Evolutionary conservation across 2,329 filamentous ascomycete species (phyloP).

Genomic region (Fusarium chuoi): DNA sequence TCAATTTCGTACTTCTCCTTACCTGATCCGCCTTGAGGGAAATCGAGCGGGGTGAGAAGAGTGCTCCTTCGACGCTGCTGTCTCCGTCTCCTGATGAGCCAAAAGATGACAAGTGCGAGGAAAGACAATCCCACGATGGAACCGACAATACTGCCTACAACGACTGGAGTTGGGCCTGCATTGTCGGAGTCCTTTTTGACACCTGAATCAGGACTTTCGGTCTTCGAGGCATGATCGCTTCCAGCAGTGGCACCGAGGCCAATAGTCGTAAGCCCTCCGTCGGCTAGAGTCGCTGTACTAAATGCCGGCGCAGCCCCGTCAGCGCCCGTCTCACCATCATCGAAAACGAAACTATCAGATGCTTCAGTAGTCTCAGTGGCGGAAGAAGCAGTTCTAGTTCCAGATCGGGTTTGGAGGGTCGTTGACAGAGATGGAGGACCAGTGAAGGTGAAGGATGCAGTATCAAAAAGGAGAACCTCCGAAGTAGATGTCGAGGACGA

Average conservation of each 20-base stretch:
- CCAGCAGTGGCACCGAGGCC: slow-evolving; percentile 33
- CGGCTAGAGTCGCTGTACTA: slow-evolving; percentile 36
- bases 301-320: slow-evolving; percentile 23
- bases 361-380: slow-evolving; percentile 27
- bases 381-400: slow-evolving; percentile 31
- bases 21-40: slow-evolving; percentile 38
- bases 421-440: slow-evolving; percentile 24
- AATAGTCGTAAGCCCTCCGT: slow-evolving; percentile 37
- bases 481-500: neutral
- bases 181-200: slow-evolving; percentile 17
- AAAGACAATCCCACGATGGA: slow-evolving; percentile 56
- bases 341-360: slow-evolving; percentile 12
- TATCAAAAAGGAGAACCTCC: slow-evolving; percentile 33
- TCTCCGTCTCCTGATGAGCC: slow-evolving; percentile 58
- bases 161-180: slow-evolving; percentile 46
- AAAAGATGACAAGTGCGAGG: slow-evolving; percentile 58
- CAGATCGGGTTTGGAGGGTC: slow-evolving; percentile 32
- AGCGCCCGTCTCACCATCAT: slow-evolving; percentile 27
- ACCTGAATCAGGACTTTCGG: slow-evolving; percentile 19
- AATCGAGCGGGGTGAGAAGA: slow-evolving; percentile 59
- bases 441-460: slow-evolving; percentile 33
- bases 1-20: slow-evolving; percentile 48
- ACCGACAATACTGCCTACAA: slow-evolving; percentile 64
- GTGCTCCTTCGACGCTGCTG: slow-evolving; percentile 58
- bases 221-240: slow-evolving; percentile 32